Base-by-base conservation (phyloP, 129 eudicot genomes). In the Lactuca sativa region DNA sequence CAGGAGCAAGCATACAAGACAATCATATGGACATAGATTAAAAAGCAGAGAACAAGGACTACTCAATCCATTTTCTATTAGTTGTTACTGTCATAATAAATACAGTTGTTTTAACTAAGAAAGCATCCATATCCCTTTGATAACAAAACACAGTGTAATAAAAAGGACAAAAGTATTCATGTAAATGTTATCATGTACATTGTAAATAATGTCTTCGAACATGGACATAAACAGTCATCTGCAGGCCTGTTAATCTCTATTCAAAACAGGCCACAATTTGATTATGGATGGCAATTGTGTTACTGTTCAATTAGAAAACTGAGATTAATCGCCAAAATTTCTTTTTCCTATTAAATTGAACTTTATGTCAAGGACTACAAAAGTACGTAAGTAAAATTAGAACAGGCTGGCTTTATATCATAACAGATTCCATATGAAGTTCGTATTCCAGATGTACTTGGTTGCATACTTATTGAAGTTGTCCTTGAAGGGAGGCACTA, bases 161-260 rank as follows among this genome's bases (percentile, higher is more conserved):
- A 31, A 32, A 52, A 48, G 36, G 58, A 65, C 3, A 12, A 12
- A 47, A 6, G 11, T 40, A 30, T 25, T 47, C 57, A 65, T 3
- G 5, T 7, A 33, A 9, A 18, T 48, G 48, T 11, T 43, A 44
- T 38, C 69, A 64, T 43, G 56, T 21, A 64, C 13, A 9, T 18
- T 21, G 30, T 13, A 63, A 41, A 13, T 37, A 63, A 56, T 18
- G 25, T 67, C 51, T 52, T 67, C 72, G 54, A 34, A 67, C 61
- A 18, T 51, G 53, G 4, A 51, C 31, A 67, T 15, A 67, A 53
- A 60, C 17, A 60, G 30, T 60, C 5, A 34, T 33, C 16, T 62
- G 32, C 67, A 67, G 44, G n/a, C 32, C 34, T n/a, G 34, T 67
- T 67, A 36, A 52, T 67, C 61, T 33, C 61, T 54, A 16, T 38